Base-by-base conservation (phyloP, 441 rosid species). In the Erodium trifolium region DNA sequence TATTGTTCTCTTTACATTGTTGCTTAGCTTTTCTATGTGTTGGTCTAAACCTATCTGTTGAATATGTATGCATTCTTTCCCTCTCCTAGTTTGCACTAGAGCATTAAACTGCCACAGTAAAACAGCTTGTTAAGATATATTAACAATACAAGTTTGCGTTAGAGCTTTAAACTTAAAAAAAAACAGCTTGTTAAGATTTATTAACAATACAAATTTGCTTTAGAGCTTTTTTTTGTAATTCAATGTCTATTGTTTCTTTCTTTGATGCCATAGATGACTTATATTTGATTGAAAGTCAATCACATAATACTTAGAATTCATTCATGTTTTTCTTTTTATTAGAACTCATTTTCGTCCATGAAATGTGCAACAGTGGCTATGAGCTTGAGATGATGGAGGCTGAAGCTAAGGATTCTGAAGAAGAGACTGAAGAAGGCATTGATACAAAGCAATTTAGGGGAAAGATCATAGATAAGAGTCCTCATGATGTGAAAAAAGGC, bases 321-420 rank as follows among this genome's bases (percentile, higher is more conserved):
- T 62, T 23, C 27, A 23, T 23, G 65, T 23, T 62, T 10, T 69
- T 49, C 51, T 17, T 29, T 17, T 8, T 53, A 53, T 53, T 53
- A 16, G 60, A 53, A 23, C 60, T 53, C 19, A 53, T 53, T 14
- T 53, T 34, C 60, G 16, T 5, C 60, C 60, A 53, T 14, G n/a
- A 53, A 16, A 12, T 53, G 59, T 53, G 60, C n/a, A 47, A 69
- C 78, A 91, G 98, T 83, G 96, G 90, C 67, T 79, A 87, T 82
- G 94, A 92, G 74, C 73, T 90, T 84, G 98, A 90, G 78, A 73
- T 85, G 89, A 34, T 34, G 37, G 91, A 83, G 83, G 92, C 89
- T 76, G 93, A 90, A 81, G 98, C 97, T 69, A 85, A 77, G 72
- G 98, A 92, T 85, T 94, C 97, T 57, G 98, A 94, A 67, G 97